These are phyloP conservation scores for Thinopyrum obtusiflorum DNA, from an alignment of 202 grass and related monocot genomes.

Conservation along the genomic window DNA sequence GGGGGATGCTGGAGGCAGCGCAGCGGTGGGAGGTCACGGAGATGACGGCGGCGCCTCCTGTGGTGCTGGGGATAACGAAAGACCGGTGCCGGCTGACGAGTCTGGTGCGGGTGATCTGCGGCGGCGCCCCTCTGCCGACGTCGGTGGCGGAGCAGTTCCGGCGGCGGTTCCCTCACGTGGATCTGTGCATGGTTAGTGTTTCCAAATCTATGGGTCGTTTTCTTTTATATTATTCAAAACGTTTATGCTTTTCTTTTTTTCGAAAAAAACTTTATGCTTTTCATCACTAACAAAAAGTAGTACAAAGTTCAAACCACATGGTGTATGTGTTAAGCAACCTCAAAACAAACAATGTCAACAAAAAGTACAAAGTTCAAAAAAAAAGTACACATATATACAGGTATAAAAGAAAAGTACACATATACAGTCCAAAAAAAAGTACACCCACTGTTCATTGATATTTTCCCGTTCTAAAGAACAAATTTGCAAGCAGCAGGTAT, in stretches of 20 bases:
- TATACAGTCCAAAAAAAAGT: too few relatives aligned
- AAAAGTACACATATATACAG: too few relatives aligned
- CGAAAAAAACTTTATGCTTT: not conserved
- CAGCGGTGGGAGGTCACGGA: slow-evolving; percentile 43
- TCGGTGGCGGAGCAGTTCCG: slow-evolving; percentile 38
- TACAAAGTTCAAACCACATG: too few relatives aligned
- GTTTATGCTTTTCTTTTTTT: not conserved
- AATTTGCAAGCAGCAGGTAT: too few relatives aligned
- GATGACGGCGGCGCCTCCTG: slow-evolving; percentile 55
- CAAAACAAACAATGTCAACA: too few relatives aligned
- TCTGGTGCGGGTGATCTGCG: slow-evolving; percentile 44
- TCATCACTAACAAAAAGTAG: too few relatives aligned
- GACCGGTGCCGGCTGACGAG: not conserved
- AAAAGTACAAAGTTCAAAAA: too few relatives aligned
- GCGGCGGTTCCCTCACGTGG: slow-evolving; percentile 45
- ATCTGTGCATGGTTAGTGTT: slow-evolving; percentile 50
- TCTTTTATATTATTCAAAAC: not conserved
- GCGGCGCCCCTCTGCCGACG: slow-evolving; percentile 48
- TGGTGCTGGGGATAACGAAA: slow-evolving; percentile 48
- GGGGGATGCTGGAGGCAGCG: slow-evolving; percentile 45
- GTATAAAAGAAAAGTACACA: too few relatives aligned
- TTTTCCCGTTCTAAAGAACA: not conserved
- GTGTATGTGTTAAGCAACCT: too few relatives aligned
- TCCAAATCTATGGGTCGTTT: not conserved
- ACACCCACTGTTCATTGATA: too few relatives aligned